A percentile compares a stretch with the other conserved stretches of the same genome.
Evolutionary conservation across 129 eudicot species (phyloP).

Genomic region (Artemisia tridentata): DNA sequence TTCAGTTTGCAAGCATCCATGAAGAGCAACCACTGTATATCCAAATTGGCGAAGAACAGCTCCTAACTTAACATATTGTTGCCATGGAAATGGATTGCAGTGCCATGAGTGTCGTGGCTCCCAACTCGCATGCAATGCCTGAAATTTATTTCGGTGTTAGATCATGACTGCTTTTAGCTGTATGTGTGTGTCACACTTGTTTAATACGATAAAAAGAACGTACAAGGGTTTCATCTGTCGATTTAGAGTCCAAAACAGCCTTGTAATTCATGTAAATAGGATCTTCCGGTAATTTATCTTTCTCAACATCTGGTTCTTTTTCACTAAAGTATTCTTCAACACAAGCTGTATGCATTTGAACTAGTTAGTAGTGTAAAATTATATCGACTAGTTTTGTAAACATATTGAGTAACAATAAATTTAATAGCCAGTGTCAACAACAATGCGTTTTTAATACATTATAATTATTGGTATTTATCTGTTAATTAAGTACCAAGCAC

Average conservation of each 20-base stretch:
- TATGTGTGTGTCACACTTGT: too few species aligned
- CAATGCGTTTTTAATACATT: neutral
- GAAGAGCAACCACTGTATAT: slow-evolving; percentile 43
- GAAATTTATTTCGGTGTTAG: neutral
- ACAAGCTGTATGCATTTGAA: slow-evolving; percentile 30
- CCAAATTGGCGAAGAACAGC: slow-evolving; percentile 42
- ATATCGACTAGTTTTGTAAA: neutral
- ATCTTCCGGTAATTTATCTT: slow-evolving; percentile 50
- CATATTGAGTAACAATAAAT: neutral
- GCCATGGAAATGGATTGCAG: slow-evolving; percentile 42
- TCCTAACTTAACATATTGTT: slow-evolving; percentile 40
- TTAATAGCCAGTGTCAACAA: neutral
- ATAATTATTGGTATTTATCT: neutral
- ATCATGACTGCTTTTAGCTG: neutral
- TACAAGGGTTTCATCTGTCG: slow-evolving; percentile 73
- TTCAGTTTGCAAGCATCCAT: slow-evolving; percentile 40
- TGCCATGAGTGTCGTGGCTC: slow-evolving; percentile 49
- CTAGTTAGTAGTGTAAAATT: neutral
- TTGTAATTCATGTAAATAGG: slow-evolving; percentile 69
- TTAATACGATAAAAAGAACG: neutral
- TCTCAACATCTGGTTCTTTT: slow-evolving; percentile 26
- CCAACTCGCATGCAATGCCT: slow-evolving; percentile 47
- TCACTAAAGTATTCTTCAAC: slow-evolving; percentile 51
- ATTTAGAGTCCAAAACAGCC: slow-evolving; percentile 82
- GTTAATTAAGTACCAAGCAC: neutral